Conservation (phyloP, 371 early-diverging fungal genomes). For the Parasitella parasitica region DNA sequence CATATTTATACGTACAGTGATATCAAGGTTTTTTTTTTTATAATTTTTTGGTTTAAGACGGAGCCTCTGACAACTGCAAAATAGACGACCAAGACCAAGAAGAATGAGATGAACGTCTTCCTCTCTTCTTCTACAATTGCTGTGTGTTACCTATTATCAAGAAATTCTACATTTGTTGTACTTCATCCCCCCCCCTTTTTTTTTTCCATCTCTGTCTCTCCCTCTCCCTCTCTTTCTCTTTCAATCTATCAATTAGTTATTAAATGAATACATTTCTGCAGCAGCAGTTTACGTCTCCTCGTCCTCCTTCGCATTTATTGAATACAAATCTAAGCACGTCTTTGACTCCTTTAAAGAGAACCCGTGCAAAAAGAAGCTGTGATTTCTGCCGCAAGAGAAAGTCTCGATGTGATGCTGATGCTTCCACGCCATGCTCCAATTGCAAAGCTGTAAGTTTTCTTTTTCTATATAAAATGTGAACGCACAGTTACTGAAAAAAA, state of each 20-base stretch:
- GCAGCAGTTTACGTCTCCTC: background rate
- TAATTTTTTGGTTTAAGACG: background rate
- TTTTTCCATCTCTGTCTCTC: background rate
- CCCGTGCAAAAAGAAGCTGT: conserved; percentile 54
- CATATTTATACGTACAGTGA: background rate
- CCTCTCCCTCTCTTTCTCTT: background rate
- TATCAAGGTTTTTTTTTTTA: background rate
- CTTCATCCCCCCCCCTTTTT: background rate
- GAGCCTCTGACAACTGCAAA: background rate
- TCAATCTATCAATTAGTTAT: too few species aligned
- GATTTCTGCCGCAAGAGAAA: conserved; percentile 54
- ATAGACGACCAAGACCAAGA: background rate
- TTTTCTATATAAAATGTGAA: background rate
- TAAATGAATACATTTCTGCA: conserved; percentile 8
- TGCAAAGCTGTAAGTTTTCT: conserved; percentile 42
- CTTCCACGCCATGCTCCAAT: conserved; percentile 46
- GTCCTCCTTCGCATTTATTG: conserved; percentile 10
- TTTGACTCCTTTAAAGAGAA: conserved; percentile 37
- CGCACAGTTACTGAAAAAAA: background rate
- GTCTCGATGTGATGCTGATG: conserved; percentile 52
- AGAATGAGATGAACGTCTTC: background rate
- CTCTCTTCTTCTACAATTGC: background rate
- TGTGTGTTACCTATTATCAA: background rate
- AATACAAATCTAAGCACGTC: conserved; percentile 20
- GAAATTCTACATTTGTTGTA: background rate